A percentile compares a stretch with the other conserved stretches of the same genome.
Conservation (phyloP, 2,329 filamentous ascomycete species). For the Pyrenophora teres region DNA sequence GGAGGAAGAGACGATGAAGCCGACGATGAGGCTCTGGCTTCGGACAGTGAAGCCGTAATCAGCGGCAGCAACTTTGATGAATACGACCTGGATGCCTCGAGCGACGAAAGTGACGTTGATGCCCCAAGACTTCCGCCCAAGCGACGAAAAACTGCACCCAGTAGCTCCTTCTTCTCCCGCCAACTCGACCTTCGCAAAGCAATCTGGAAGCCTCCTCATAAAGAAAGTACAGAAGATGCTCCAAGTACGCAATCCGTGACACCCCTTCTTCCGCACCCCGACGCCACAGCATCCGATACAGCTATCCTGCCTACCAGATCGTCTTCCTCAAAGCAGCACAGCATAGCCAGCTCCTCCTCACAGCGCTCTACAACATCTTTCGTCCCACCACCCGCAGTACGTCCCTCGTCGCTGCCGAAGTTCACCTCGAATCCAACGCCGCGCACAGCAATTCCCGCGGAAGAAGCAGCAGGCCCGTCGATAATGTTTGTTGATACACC, state of each 20-base stretch:
- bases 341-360: constrained; percentile 23
- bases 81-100: constrained; percentile 43
- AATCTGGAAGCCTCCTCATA: constrained; percentile 31
- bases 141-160: constrained; percentile 29
- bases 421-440: constrained; percentile 78
- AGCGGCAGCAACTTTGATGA: constrained; percentile 42
- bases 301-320: constrained; percentile 20
- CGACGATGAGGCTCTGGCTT: constrained; percentile 37
- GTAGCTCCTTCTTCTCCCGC: constrained; percentile 32
- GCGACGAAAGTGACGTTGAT: constrained; percentile 29
- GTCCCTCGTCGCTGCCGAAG: constrained; percentile 61
- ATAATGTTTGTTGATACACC: constrained; percentile 72
- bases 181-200: constrained; percentile 36
- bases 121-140: constrained; percentile 17
- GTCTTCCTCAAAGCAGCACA: constrained; percentile 14
- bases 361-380: constrained; percentile 34
- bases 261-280: constrained; percentile 32
- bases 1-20: constrained; percentile 17
- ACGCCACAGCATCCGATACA: constrained; percentile 36
- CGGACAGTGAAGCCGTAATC: constrained; percentile 36
- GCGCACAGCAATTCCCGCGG: constrained; percentile 65
- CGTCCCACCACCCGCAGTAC: constrained; percentile 55
- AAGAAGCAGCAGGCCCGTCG: constrained; percentile 68
- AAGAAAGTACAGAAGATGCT: constrained; percentile 16
- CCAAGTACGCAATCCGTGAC: constrained; percentile 28